Conservation (phyloP, 176 grass and related monocot genomes). For the Luzula sylvatica region DNA sequence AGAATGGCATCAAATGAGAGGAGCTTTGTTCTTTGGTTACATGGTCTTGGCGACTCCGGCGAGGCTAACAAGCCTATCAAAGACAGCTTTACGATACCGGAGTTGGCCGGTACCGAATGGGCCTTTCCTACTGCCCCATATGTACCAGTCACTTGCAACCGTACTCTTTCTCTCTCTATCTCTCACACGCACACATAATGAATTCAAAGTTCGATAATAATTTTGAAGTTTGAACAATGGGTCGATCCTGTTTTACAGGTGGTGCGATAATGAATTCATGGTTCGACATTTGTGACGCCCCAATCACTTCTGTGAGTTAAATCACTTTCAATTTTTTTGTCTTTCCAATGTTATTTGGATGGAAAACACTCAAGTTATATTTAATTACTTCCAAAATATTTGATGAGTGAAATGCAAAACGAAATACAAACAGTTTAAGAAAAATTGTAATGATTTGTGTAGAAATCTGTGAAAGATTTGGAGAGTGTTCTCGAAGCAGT, state of each 20-base stretch:
- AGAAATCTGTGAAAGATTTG: conserved; percentile 54
- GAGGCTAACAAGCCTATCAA: conserved; percentile 36
- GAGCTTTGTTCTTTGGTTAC: conserved; percentile 57
- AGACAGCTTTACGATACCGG: conserved; percentile 29
- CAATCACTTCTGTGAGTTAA: conserved; percentile 39
- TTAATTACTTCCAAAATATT: too few relatives aligned
- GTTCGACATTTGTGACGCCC: conserved; percentile 59
- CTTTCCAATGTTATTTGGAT: neutral
- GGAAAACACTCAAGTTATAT: too few relatives aligned
- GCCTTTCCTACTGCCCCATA: conserved; percentile 50
- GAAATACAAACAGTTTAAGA: neutral
- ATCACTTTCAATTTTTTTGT: neutral
- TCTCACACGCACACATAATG: too few relatives aligned
- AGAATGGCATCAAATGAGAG: conserved; percentile 18
- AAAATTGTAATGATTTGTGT: neutral
- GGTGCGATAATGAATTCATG: conserved; percentile 64
- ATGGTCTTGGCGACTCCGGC: conserved; percentile 59
- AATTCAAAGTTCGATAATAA: too few relatives aligned
- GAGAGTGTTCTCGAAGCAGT: conserved; percentile 48
- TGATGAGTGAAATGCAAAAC: too few relatives aligned
- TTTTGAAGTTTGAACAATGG: neutral
- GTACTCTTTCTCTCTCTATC: conserved; percentile 13
- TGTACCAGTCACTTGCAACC: conserved; percentile 48
- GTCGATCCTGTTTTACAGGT: conserved; percentile 25
- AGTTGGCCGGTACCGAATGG: conserved; percentile 39